phyloP scores from a whole-genome alignment of 2,329 filamentous ascomycete species.

The Hysterium pulicare region DNA sequence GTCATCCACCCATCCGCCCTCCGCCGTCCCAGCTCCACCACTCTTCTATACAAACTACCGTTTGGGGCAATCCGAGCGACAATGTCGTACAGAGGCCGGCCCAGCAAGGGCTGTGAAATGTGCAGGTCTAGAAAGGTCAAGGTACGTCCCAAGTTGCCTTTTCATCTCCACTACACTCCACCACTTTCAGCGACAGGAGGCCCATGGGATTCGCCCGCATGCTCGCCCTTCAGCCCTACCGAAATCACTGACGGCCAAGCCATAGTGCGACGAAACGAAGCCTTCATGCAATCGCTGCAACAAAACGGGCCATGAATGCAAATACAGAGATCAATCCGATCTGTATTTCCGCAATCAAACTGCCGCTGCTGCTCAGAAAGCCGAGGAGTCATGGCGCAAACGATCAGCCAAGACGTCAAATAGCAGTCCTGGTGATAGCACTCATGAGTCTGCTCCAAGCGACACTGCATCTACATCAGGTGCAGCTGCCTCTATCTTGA shows the following conservation, averaged over 20 bases:
- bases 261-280: conserved; percentile 31
- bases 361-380: conserved; percentile 29
- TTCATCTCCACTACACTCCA: background rate
- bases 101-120: conserved; percentile 34
- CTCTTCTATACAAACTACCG: too few relatives aligned
- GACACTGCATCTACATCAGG: conserved; percentile 9
- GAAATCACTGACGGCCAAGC: background rate
- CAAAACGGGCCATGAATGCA: conserved; percentile 27
- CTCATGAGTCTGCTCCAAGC: conserved; percentile 12
- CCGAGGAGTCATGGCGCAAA: conserved; percentile 33
- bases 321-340: conserved; percentile 30
- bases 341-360: conserved; percentile 34
- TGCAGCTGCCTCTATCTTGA: conserved; percentile 8
- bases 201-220: background rate
- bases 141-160: conserved; percentile 14
- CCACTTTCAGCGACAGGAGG: background rate
- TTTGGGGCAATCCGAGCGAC: conserved; percentile 1
- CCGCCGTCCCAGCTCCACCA: background rate
- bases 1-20: too few relatives aligned
- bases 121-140: conserved; percentile 35
- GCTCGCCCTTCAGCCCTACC: background rate
- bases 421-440: conserved; percentile 11
- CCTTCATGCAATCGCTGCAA: conserved; percentile 28
- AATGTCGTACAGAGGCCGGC: conserved; percentile 35
- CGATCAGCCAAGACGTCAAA: conserved; percentile 20